These are phyloP conservation scores for Blastomyces gilchristii DNA, from an alignment of 2,329 filamentous ascomycete species.

Conservation along the genomic window DNA sequence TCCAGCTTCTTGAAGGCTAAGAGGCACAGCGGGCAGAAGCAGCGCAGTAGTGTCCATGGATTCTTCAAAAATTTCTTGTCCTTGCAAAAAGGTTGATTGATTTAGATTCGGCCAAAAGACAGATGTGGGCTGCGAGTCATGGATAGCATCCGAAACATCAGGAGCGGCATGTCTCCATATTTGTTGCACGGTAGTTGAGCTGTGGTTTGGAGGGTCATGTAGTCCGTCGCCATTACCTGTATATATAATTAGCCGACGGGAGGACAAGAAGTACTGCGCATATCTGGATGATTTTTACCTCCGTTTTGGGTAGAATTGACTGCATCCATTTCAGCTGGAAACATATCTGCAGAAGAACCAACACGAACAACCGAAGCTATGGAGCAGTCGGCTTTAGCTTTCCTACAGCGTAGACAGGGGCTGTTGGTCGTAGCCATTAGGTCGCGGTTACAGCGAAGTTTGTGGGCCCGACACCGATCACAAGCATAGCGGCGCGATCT, in stretches of 20 bases:
- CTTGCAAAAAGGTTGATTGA: neutral
- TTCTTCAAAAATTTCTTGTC: neutral
- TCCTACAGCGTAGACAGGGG: neutral
- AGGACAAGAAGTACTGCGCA: neutral
- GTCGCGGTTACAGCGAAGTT: neutral
- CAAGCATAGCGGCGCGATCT: neutral
- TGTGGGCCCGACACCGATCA: neutral
- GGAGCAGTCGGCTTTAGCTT: neutral
- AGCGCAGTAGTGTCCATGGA: neutral
- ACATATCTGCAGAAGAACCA: neutral
- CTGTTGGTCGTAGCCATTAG: neutral
- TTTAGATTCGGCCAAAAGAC: neutral
- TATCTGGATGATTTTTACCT: neutral
- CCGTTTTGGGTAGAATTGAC: neutral
- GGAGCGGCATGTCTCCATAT: neutral
- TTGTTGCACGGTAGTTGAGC: neutral
- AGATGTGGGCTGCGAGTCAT: neutral
- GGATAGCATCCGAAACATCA: neutral
- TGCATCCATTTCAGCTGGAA: neutral
- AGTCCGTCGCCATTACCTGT: neutral
- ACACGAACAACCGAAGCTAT: neutral
- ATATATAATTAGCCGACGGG: neutral
- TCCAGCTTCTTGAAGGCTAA: neutral
- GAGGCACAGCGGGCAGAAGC: neutral
- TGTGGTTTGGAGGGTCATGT: neutral